Conservation (phyloP, 352 stramenopile genomes). For the Globisporangium echinulatum region DNA sequence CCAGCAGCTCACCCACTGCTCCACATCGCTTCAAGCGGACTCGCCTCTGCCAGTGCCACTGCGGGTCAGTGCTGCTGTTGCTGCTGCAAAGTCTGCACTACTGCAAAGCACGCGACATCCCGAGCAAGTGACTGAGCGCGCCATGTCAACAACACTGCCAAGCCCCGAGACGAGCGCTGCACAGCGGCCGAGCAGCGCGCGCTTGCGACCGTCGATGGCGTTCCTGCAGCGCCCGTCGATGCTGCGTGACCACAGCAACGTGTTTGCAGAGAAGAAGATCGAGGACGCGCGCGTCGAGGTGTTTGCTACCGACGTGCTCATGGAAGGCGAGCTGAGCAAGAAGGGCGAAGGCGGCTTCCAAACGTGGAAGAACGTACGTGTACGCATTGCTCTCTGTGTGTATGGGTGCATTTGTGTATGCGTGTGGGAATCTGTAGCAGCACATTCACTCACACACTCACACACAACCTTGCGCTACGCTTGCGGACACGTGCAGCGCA, state of each 20-base stretch:
- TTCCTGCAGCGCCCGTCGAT: constrained; percentile 42
- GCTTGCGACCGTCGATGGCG: constrained; percentile 24
- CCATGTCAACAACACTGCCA: background rate
- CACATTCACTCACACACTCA: background rate
- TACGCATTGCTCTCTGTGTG: constrained; percentile 13
- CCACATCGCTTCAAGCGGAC: background rate
- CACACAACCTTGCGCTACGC: background rate
- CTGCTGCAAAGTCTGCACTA: too few species aligned
- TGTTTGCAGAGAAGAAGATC: constrained; percentile 59
- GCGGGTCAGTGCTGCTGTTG: too few species aligned
- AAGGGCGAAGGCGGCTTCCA: constrained; percentile 56
- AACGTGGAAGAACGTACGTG: constrained; percentile 62
- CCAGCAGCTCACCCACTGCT: too few species aligned
- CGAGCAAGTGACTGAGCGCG: background rate
- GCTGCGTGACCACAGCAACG: constrained; percentile 45
- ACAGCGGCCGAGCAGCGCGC: background rate
- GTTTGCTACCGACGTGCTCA: constrained; percentile 60
- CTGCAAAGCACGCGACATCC: too few species aligned
- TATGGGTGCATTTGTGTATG: too few species aligned
- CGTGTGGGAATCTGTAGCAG: background rate
- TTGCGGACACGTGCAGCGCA: constrained; percentile 23
- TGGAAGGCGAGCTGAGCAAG: constrained; percentile 64
- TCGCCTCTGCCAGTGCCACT: background rate
- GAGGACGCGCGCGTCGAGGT: constrained; percentile 44
- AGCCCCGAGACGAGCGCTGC: background rate